phyloP scores from a whole-genome alignment of 2,329 filamentous ascomycete genomes.

The Dothistroma pini region DNA sequence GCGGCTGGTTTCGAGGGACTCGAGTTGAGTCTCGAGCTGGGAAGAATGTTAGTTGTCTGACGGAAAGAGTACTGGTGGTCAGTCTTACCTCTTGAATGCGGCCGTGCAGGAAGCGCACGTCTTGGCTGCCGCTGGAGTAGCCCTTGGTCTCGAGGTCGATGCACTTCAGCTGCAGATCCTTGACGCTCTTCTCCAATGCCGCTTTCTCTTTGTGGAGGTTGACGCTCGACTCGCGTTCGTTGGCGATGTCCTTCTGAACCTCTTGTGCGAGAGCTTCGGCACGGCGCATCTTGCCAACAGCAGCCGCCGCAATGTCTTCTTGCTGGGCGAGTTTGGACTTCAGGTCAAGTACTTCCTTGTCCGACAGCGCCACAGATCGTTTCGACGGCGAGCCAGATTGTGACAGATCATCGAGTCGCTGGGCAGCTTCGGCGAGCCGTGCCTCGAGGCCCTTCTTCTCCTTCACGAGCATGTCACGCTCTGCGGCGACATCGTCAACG shows the following conservation, averaged over 20 bases:
- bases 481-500: conserved; percentile 79
- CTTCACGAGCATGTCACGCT: conserved; percentile 77
- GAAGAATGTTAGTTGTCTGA: conserved; percentile 28
- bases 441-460: conserved; percentile 89
- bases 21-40: conserved; percentile 62
- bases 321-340: conserved; percentile 87
- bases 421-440: conserved; percentile 79
- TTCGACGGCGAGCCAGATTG: conserved; percentile 80
- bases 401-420: conserved; percentile 76
- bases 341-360: conserved; percentile 84
- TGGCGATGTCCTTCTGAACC: conserved; percentile 86
- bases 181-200: conserved; percentile 80
- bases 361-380: conserved; percentile 82
- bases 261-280: conserved; percentile 84
- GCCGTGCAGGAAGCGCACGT: conserved; percentile 91
- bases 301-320: conserved; percentile 85
- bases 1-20: conserved; percentile 75
- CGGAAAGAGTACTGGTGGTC: conserved; percentile 9
- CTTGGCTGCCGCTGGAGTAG: conserved; percentile 89
- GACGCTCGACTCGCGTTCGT: conserved; percentile 76
- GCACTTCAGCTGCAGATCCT: conserved; percentile 82
- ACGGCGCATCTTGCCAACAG: conserved; percentile 94
- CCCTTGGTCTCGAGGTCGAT: conserved; percentile 97
- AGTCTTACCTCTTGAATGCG: conserved; percentile 84
- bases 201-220: conserved; percentile 88